These are phyloP conservation scores for Ensete glaucum DNA, from an alignment of 176 grass and related monocot species.

Conservation along the genomic window DNA sequence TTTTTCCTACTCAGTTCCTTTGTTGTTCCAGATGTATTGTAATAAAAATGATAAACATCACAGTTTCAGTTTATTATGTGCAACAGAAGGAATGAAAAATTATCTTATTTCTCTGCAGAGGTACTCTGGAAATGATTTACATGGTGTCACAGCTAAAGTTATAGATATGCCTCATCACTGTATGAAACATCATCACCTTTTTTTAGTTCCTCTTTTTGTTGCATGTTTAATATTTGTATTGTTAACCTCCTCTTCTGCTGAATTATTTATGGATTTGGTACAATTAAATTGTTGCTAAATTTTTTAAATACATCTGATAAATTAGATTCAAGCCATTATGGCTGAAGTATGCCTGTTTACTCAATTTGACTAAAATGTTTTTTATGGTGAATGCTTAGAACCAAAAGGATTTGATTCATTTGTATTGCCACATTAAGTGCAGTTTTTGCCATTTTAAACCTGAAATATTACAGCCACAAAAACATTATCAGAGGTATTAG, in stretches of 20 bases:
- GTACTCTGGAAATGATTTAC: slow-evolving; percentile 91
- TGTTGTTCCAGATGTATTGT: not conserved
- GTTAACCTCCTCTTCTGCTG: not conserved
- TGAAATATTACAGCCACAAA: too few species aligned
- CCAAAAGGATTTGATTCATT: too few species aligned
- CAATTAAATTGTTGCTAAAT: not conserved
- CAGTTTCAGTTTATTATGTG: slow-evolving; percentile 14
- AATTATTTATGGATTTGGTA: not conserved
- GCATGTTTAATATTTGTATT: not conserved
- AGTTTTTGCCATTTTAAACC: too few species aligned
- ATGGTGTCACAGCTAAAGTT: slow-evolving; percentile 89
- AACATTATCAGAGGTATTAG: too few species aligned
- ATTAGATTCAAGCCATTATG: not conserved
- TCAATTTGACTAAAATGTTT: too few species aligned
- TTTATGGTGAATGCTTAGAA: too few species aligned
- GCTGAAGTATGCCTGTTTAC: too few species aligned
- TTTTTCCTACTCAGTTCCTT: not conserved
- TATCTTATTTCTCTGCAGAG: slow-evolving; percentile 42
- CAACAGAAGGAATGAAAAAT: not conserved
- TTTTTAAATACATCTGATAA: not conserved
- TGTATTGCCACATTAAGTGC: too few species aligned
- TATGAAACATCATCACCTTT: slow-evolving; percentile 34
- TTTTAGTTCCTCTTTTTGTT: slow-evolving; percentile 8
- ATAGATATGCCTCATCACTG: slow-evolving; percentile 94
- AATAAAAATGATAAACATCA: not conserved